phyloP scores from a whole-genome alignment of 352 stramenopile genomes.

The Lagenidium sp. region DNA sequence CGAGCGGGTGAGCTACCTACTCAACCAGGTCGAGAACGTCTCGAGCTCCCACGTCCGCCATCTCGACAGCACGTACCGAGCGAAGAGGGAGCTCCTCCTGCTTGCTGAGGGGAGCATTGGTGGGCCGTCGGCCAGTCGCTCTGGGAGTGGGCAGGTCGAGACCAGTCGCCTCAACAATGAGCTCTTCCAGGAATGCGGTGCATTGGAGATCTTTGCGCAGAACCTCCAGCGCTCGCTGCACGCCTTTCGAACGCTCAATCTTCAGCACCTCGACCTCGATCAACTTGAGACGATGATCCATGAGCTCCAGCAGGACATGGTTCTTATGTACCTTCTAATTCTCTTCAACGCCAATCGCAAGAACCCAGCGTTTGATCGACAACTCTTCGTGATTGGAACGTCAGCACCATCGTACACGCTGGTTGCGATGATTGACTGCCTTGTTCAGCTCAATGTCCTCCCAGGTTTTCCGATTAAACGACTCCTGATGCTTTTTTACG shows the following conservation, averaged over 20 bases:
- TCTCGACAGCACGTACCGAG: conserved; percentile 61
- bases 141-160: conserved; percentile 30
- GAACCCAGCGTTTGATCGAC: conserved; percentile 54
- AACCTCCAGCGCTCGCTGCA: conserved; percentile 56
- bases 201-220: conserved; percentile 50
- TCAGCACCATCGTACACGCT: conserved; percentile 44
- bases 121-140: conserved; percentile 5
- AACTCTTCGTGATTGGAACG: conserved; percentile 59
- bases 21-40: conserved; percentile 62
- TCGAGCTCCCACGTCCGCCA: conserved; percentile 43
- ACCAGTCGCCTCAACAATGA: conserved; percentile 54
- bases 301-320: conserved; percentile 69
- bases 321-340: conserved; percentile 69
- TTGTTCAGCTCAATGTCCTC: conserved; percentile 58
- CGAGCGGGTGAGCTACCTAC: conserved; percentile 47
- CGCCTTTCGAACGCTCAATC: conserved; percentile 58
- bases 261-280: conserved; percentile 64
- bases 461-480: conserved; percentile 76
- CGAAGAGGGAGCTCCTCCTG: conserved; percentile 58
- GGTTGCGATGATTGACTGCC: conserved; percentile 62
- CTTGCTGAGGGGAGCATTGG: conserved; percentile 44
- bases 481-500: conserved; percentile 56
- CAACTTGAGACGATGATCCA: conserved; percentile 48
- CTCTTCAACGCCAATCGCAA: conserved; percentile 61
- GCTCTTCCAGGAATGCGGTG: conserved; percentile 61